phyloP scores from a whole-genome alignment of 2,329 filamentous ascomycete genomes.

The Stachybotrys chartarum region DNA sequence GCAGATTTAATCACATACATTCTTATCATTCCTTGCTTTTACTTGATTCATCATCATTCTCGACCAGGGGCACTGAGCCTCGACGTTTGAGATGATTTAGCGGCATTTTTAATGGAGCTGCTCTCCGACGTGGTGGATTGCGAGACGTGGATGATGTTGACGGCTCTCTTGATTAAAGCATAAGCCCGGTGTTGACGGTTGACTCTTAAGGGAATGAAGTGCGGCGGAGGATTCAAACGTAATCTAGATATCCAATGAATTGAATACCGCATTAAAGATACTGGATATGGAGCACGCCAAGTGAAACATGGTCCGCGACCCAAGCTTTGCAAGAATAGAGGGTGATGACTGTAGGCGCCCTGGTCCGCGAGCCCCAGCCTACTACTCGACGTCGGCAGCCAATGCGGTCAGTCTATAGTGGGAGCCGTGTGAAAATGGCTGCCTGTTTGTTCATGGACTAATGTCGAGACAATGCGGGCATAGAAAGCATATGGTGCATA shows the following conservation, averaged over 20 bases:
- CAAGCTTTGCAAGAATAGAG: too few relatives aligned
- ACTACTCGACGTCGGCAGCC: background rate
- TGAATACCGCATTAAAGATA: too few relatives aligned
- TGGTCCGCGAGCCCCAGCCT: too few relatives aligned
- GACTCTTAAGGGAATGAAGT: background rate
- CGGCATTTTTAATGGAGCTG: background rate
- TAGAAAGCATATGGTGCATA: background rate
- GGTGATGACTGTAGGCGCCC: too few relatives aligned
- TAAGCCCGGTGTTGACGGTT: background rate
- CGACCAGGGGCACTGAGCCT: background rate
- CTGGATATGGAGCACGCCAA: too few relatives aligned
- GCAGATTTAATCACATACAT: constrained; percentile 22
- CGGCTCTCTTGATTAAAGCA: background rate
- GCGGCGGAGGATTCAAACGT: background rate
- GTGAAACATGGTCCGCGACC: too few relatives aligned
- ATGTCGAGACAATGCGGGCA: too few relatives aligned
- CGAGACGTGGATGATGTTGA: background rate
- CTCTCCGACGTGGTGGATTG: background rate
- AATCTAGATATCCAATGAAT: too few relatives aligned
- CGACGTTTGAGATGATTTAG: too few relatives aligned
- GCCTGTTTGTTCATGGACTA: background rate
- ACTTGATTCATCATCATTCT: background rate
- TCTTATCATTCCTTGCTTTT: background rate
- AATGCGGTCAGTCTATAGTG: background rate
- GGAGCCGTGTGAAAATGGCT: background rate